A percentile compares a stretch with the other conserved stretches of the same genome.
Evolutionary conservation across 768 basidiomycete genomes (phyloP).

Genomic region (Rhodocollybia butyracea): DNA sequence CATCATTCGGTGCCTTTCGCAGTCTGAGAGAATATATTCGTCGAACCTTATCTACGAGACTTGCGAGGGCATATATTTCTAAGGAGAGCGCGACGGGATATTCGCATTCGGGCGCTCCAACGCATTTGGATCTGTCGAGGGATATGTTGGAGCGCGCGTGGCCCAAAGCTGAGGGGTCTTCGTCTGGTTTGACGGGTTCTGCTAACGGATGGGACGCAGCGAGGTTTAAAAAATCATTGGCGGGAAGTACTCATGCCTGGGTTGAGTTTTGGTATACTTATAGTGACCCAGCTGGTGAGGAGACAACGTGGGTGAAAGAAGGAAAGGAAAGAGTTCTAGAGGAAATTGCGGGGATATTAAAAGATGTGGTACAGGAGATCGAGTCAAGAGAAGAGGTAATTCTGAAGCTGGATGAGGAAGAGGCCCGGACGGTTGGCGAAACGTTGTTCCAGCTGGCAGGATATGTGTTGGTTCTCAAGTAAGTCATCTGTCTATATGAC

Average conservation of each 20-base stretch:
- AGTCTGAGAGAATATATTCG: conserved; percentile 64
- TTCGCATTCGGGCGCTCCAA: conserved; percentile 57
- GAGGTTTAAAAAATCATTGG: conserved; percentile 51
- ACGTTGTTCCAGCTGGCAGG: conserved; percentile 55
- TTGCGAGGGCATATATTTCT: conserved; percentile 65
- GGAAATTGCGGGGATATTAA: conserved; percentile 66
- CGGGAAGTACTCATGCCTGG: conserved; percentile 59
- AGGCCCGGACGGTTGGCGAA: conserved; percentile 60
- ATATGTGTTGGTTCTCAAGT: conserved; percentile 60
- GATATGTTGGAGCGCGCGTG: conserved; percentile 72
- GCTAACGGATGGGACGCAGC: conserved; percentile 64
- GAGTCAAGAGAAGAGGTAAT: conserved; percentile 61
- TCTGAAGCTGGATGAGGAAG: conserved; percentile 58
- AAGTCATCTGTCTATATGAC: conserved; percentile 23
- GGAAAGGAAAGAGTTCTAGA: conserved; percentile 58
- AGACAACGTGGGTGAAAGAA: conserved; percentile 2
- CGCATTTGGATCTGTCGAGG: conserved; percentile 54
- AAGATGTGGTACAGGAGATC: conserved; percentile 71
- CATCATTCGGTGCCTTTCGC: conserved; percentile 57
- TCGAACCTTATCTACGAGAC: conserved; percentile 53
- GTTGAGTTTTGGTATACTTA: conserved; percentile 33
- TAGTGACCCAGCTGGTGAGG: conserved; percentile 21
- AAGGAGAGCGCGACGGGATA: conserved; percentile 51
- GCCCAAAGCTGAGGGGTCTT: conserved; percentile 56
- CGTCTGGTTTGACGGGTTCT: conserved; percentile 21